Evolutionary conservation across 2,329 filamentous ascomycete genomes (phyloP), one percentile per base, ranked within the genome.

Genomic region (Penicillium vulpinum): DNA sequence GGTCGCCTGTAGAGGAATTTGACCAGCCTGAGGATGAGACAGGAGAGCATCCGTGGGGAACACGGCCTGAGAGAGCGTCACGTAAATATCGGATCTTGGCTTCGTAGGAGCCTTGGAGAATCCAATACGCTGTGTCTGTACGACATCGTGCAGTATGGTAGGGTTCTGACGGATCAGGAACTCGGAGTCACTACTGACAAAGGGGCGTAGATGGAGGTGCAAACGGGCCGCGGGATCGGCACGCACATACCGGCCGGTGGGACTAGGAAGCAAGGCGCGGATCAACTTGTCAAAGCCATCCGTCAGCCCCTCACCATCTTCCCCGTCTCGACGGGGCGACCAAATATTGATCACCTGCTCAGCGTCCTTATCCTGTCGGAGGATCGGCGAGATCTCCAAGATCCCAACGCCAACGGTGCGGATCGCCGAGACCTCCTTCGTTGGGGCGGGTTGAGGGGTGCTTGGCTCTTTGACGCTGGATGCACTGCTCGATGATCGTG

Each of bases 91-190:
- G 11, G 92, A 97, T 66, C 95, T 83, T 16, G 89, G 83, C 70
- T 91, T 92, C 0, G 89, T 92, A 0, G 94, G 93, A 2, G 92
- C 92, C 13, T 92, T 92, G 4, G 93, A 91, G 72, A 99, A 97
- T 2, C 92, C 94, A 73, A 97, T 92, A 72, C 94, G 94, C 67
- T 83, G 88, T 0, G 92, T 96, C 72, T 89, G 89, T 56, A 83
- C 82, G 58, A 97, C 85, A 50, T 89, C 88, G 49, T 95, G 88
- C 15, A 99, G 84, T 15, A 95, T 78, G 0, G 93, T 97, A 0
- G 94, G 94, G 3, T 91, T 96, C 46, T 88, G 86, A 68, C 89
- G 91, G 69, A 97, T 89, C 39, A 99, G 82, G 0, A 78, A 80
- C 62, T 96, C 91, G 1, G 91, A 86, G 66, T 97, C 91, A 1